phyloP scores from a whole-genome alignment of 139 green algal species.

The Desmodesmus armatus region DNA sequence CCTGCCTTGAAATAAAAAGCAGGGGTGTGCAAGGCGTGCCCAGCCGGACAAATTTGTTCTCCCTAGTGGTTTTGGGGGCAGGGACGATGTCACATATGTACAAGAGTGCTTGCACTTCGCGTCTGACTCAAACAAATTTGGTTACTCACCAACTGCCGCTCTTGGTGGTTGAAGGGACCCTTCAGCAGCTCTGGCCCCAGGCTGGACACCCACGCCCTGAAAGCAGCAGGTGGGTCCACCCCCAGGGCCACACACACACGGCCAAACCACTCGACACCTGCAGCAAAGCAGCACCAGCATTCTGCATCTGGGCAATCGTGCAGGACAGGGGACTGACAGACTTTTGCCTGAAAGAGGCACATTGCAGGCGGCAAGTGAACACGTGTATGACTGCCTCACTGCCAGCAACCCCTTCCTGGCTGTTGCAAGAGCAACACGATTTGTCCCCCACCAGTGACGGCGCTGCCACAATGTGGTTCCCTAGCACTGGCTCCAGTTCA shows the following conservation, averaged over 20 bases:
- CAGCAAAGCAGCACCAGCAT: not conserved
- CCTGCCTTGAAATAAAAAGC: not conserved
- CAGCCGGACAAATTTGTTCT: not conserved
- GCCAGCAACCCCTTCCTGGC: too few species aligned
- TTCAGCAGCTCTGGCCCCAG: slow-evolving; percentile 73
- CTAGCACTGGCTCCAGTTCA: too few species aligned
- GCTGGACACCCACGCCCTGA: slow-evolving; percentile 53
- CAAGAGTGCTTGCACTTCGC: not conserved
- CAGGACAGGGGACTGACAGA: too few species aligned
- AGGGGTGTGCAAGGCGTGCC: not conserved
- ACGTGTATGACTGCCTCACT: too few species aligned
- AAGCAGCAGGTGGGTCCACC: slow-evolving; percentile 15
- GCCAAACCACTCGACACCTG: slow-evolving; percentile 80
- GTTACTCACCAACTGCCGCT: slow-evolving; percentile 33
- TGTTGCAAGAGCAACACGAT: too few species aligned
- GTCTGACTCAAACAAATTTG: not conserved
- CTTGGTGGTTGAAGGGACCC: slow-evolving; percentile 67
- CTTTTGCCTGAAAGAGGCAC: too few species aligned
- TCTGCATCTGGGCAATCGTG: too few species aligned
- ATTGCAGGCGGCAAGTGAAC: too few species aligned
- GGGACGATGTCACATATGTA: not conserved
- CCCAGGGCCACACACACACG: slow-evolving; percentile 64
- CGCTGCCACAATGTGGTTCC: too few species aligned
- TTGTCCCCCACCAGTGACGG: too few species aligned
- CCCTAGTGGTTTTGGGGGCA: not conserved